A percentile compares a stretch with the other conserved stretches of the same genome.
These are phyloP conservation scores for Nitzschia sp. DNA, from an alignment of 108 stramenopile genomes.

Conservation along the genomic window DNA sequence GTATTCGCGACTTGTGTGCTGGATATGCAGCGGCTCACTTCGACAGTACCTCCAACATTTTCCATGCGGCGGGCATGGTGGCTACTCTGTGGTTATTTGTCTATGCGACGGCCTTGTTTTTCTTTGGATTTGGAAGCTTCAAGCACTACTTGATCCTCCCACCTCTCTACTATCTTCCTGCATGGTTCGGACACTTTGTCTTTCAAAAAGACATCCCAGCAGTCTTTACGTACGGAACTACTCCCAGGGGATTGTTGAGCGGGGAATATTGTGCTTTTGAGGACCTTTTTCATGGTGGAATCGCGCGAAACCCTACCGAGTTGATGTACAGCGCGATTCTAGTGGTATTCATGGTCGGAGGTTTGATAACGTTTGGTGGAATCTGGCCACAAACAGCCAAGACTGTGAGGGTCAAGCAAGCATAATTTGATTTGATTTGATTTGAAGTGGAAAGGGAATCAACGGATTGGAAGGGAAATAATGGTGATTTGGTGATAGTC, in stretches of 20 bases:
- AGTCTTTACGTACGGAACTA: background rate
- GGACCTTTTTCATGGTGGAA: conserved; percentile 10
- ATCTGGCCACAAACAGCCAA: conserved; percentile 9
- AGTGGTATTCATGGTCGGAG: background rate
- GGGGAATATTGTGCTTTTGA: conserved; percentile 3
- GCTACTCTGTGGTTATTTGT: conserved; percentile 12
- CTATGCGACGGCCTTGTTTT: conserved; percentile 3
- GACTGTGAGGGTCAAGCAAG: background rate
- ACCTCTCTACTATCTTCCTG: conserved; percentile 9
- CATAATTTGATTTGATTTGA: too few relatives aligned
- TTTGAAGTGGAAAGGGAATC: too few relatives aligned
- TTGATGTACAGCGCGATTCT: background rate
- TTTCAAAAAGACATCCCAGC: conserved; percentile 17
- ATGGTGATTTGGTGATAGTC: too few relatives aligned
- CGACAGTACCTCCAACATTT: background rate
- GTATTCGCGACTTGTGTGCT: background rate
- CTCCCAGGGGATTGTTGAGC: background rate
- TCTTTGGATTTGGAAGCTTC: conserved; percentile 3
- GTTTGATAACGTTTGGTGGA: background rate
- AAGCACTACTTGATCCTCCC: conserved; percentile 8
- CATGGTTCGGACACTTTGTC: conserved; percentile 18
- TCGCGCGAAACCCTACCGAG: conserved; percentile 2
- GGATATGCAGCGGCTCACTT: conserved; percentile 10
- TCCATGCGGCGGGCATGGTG: conserved; percentile 10
- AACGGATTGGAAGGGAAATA: too few relatives aligned